Base-by-base conservation (phyloP, 2,329 filamentous ascomycete genomes). In the Chaetoscypha palmicola region DNA sequence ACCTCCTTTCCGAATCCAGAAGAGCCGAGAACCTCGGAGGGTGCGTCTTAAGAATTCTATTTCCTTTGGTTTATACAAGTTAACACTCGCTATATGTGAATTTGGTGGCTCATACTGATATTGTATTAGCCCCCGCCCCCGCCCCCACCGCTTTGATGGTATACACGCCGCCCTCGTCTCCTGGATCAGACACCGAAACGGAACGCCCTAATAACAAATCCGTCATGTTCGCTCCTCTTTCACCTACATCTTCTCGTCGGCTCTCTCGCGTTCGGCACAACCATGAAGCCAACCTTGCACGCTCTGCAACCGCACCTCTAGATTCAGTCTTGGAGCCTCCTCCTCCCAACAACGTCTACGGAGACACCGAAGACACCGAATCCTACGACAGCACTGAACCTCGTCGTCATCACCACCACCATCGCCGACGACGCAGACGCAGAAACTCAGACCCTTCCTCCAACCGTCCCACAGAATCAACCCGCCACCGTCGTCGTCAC, bases 211-310 rank as follows among this genome's bases (percentile, higher is more conserved):
- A 37, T 24, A 54, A 52, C 16, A 59, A 58, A 51, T 61, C 58
- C 20, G 60, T 62, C 32, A 54, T 50, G 16, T 62, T 62, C 38
- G 57, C 55, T 11, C 59, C 59, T 11, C 50, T 62, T 5, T 61
- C 59, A 2, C 58, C 58, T 12, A 54, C 51, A 10, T 60, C 56
- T 19, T 55, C 54, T 5, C 52, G 50, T 8, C 45, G 48, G 4
- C 43, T 58, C 16, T 48, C 43, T 22, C 47, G 45, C 24, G 50
- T 51, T 12, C 52, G 49, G 17, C 34, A 51, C 38, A 45, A 24
- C 5, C 38, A 39, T 10, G 20, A 39, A 12, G 28, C 23, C 12
- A 33, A 21, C 17, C 19, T 23, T 17, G 11, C 26, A 21, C 31
- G 11, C 14, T 41, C 31, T 36, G 43, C 24, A 16, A 43, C 22